phyloP scores from a whole-genome alignment of 305 asterid genomes.

The Fraxinus albicans region DNA sequence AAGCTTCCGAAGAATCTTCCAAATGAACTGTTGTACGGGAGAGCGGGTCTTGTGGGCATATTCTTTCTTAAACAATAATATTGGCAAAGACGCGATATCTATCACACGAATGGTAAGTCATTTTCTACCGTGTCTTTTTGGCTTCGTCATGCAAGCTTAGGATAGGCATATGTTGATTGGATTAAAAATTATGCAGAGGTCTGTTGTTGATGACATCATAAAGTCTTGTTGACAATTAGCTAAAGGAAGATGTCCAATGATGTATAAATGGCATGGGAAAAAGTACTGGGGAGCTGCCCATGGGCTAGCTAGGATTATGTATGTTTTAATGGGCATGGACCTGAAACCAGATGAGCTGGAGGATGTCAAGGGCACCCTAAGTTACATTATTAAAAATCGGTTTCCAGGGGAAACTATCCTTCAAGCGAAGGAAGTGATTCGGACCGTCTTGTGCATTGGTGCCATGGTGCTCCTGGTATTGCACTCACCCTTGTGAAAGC shows the following conservation, averaged over 20 bases:
- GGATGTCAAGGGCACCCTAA: conserved; percentile 64
- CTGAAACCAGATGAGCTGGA: conserved; percentile 67
- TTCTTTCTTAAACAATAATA: conserved; percentile 62
- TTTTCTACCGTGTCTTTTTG: not conserved
- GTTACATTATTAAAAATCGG: conserved; percentile 65
- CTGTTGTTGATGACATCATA: conserved; percentile 57
- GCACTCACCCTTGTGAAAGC: conserved; percentile 82
- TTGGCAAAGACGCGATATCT: conserved; percentile 55
- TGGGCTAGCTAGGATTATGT: conserved; percentile 79
- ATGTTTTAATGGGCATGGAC: conserved; percentile 71
- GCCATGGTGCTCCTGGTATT: conserved; percentile 92
- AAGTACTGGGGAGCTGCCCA: conserved; percentile 94
- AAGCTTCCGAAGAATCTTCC: no score
- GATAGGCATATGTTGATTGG: not conserved
- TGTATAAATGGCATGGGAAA: conserved; percentile 89
- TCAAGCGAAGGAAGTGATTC: conserved; percentile 78
- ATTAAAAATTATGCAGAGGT: conserved; percentile 38
- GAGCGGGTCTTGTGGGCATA: conserved; percentile 86
- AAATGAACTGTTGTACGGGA: conserved; percentile 44
- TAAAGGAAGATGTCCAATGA: conserved; percentile 59
- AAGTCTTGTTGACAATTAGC: conserved; percentile 60
- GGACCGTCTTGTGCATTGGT: conserved; percentile 88
- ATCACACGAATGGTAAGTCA: conserved; percentile 49
- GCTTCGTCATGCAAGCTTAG: conserved; percentile 13
- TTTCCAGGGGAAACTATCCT: conserved; percentile 82